A percentile compares a stretch with the other conserved stretches of the same genome.
Conservation (phyloP, 768 basidiomycete genomes). For the Boletus insuetus region DNA sequence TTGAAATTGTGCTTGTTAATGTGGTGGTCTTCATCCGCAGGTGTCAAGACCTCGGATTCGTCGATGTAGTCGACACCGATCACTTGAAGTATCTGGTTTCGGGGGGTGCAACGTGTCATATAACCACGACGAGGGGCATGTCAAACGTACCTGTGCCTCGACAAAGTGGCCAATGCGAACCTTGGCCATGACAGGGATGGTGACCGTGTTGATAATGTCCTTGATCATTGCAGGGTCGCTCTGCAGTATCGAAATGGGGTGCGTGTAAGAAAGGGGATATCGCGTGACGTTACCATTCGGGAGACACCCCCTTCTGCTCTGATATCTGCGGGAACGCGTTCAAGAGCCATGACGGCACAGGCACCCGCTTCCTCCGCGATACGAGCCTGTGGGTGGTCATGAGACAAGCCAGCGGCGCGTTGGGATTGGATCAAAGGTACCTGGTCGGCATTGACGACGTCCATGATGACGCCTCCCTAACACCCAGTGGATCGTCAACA, state of each 20-base stretch:
- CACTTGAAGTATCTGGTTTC: slow-evolving; percentile 78
- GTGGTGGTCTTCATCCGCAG: slow-evolving; percentile 94
- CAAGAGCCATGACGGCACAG: slow-evolving; percentile 96
- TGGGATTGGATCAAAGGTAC: slow-evolving; percentile 18
- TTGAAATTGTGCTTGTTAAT: slow-evolving; percentile 97
- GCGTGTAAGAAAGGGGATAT: not conserved
- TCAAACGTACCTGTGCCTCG: slow-evolving; percentile 74
- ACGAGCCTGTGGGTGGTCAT: slow-evolving; percentile 57
- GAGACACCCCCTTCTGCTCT: slow-evolving; percentile 90
- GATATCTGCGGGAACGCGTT: slow-evolving; percentile 95
- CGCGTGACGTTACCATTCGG: slow-evolving; percentile 69
- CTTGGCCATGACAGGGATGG: slow-evolving; percentile 96
- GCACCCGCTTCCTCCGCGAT: slow-evolving; percentile 98
- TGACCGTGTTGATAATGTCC: slow-evolving; percentile 89
- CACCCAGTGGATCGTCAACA: not conserved
- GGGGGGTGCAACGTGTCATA: not conserved
- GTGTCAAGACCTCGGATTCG: slow-evolving; percentile 92
- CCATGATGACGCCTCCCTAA: slow-evolving; percentile 91
- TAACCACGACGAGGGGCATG: too few relatives aligned
- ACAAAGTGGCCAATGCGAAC: slow-evolving; percentile 97
- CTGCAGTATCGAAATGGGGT: slow-evolving; percentile 32
- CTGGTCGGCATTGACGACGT: slow-evolving; percentile 82
- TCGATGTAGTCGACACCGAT: slow-evolving; percentile 97
- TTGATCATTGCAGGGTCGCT: slow-evolving; percentile 98
- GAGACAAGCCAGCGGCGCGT: not conserved